Evolutionary conservation across 2,329 filamentous ascomycete species (phyloP).

Genomic region (Cladosporium colombiae): DNA sequence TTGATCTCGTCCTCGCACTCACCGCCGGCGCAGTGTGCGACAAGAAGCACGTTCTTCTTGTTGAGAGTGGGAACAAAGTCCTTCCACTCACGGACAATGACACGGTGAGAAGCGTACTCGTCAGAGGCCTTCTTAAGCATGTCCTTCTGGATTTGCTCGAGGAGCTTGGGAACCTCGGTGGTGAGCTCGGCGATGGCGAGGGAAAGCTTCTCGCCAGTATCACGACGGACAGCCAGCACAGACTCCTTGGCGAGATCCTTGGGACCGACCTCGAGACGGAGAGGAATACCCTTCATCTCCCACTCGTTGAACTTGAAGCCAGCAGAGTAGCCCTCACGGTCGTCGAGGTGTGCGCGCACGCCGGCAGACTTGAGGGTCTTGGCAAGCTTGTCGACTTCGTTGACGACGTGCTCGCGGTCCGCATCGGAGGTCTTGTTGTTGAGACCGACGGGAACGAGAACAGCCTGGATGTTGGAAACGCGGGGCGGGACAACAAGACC

Average conservation of each 20-base stretch:
- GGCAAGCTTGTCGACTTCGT: conserved; percentile 72
- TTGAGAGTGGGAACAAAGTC: conserved; percentile 90
- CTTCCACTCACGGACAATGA: conserved; percentile 80
- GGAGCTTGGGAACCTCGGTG: conserved; percentile 73
- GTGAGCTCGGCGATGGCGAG: conserved; percentile 74
- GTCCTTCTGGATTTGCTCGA: conserved; percentile 87
- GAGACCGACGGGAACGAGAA: conserved; percentile 90
- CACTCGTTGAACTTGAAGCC: conserved; percentile 99
- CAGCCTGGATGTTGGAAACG: conserved; percentile 80
- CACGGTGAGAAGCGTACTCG: conserved; percentile 76
- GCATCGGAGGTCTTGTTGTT: conserved; percentile 83
- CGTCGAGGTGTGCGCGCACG: conserved; percentile 78
- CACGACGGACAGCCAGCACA: conserved; percentile 82
- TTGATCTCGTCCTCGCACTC: conserved; percentile 95
- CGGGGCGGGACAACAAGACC: conserved; percentile 90
- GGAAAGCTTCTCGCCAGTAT: conserved; percentile 77
- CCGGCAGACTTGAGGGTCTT: conserved; percentile 69
- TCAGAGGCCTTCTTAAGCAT: conserved; percentile 76
- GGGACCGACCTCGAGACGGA: conserved; percentile 92
- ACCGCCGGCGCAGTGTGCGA: conserved; percentile 81
- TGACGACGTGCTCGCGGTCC: conserved; percentile 73
- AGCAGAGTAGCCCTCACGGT: conserved; percentile 85
- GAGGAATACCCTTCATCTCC: conserved; percentile 93
- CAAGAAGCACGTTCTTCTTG: conserved; percentile 86
- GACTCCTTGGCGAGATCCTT: conserved; percentile 87